Base-by-base conservation (phyloP, 768 basidiomycete species). In the Macrolepiota fuliginosa region DNA sequence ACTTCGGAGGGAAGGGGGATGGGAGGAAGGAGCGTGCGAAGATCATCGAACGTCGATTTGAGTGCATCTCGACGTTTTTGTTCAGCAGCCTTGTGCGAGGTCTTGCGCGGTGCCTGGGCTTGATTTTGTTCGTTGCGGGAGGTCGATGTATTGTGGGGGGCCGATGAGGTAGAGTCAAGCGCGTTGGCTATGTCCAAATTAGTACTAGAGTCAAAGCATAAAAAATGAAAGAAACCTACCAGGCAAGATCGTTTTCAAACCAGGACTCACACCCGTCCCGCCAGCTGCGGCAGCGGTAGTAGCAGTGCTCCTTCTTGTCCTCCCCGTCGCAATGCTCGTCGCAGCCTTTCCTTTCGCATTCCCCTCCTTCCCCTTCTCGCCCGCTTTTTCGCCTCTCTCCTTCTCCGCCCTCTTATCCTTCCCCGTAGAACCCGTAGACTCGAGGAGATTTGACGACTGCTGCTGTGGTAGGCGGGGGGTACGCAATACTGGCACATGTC, bases 21-120 rank as follows among this genome's bases (percentile, higher is more conserved):
- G 6, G 93, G 92, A 0, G 97, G 97, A 0, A 99, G 82, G 15
- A 98, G 79, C 17, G 79, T 72, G 15, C 92, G 89, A 11, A 94
- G 80, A 57, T 93, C 91, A 67, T 94, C 92, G 68, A 90, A 98
- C 3, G 95, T 94, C 15, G 91, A 88, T 77, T 98, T 99, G 62
- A 98, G 85, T 47, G 93, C 95, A 74, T 99, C 96, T 9, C 97
- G 88, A 49, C 97, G 90, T 71, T 96, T 95, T 73, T 99, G 97
- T 74, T 99, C 97, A 4, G 97, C 97, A 12, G 89, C 92, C 75
- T 98, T 98, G 75, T 99, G 92, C 6, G 92, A 92, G 29, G 88
- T 89, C 72, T 92, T 93, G 62, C 86, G 75, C 36, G 56, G 62
- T 55, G 29, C 56, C 15, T 59, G 64, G 27, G 56, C n/a, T 60